Evolutionary conservation across 345 rosid species (phyloP).

Genomic region (Ceriops zippeliana): DNA sequence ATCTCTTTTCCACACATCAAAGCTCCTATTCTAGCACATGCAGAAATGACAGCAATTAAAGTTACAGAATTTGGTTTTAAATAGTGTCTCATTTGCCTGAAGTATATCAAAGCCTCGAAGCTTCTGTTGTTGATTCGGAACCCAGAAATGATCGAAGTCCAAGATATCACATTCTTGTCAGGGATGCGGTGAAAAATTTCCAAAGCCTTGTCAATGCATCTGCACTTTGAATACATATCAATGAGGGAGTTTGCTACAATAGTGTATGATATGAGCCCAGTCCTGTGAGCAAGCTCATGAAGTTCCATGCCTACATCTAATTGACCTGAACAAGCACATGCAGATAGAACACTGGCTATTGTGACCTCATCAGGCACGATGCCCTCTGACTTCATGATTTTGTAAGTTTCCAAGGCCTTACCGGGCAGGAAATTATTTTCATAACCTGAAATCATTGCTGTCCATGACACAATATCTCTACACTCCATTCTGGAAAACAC

Average conservation of each 20-base stretch:
- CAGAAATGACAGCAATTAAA: slow-evolving; percentile 23
- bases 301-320: slow-evolving; percentile 30
- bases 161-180: slow-evolving; percentile 28
- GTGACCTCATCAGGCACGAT: slow-evolving; percentile 25
- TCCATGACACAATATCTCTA: slow-evolving; percentile 34
- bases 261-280: slow-evolving; percentile 18
- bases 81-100: slow-evolving; percentile 18
- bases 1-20: slow-evolving; percentile 33
- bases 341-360: slow-evolving; percentile 30
- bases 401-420: slow-evolving; percentile 30
- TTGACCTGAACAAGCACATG: slow-evolving; percentile 21
- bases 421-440: slow-evolving; percentile 19
- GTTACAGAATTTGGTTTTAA: slow-evolving; percentile 29
- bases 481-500: slow-evolving; percentile 20
- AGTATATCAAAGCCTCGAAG: slow-evolving; percentile 26
- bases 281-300: slow-evolving; percentile 26
- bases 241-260: slow-evolving; percentile 30
- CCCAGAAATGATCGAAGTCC: slow-evolving; percentile 29
- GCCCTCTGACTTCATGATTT: slow-evolving; percentile 24
- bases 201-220: slow-evolving; percentile 28
- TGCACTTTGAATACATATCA: slow-evolving; percentile 36
- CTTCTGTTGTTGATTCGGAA: slow-evolving; percentile 24
- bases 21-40: slow-evolving; percentile 34
- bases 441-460: slow-evolving; percentile 29
- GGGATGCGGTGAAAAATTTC: slow-evolving; percentile 26